Conservation (phyloP, 2,329 filamentous ascomycete species). For the Neonectria coccinea region DNA sequence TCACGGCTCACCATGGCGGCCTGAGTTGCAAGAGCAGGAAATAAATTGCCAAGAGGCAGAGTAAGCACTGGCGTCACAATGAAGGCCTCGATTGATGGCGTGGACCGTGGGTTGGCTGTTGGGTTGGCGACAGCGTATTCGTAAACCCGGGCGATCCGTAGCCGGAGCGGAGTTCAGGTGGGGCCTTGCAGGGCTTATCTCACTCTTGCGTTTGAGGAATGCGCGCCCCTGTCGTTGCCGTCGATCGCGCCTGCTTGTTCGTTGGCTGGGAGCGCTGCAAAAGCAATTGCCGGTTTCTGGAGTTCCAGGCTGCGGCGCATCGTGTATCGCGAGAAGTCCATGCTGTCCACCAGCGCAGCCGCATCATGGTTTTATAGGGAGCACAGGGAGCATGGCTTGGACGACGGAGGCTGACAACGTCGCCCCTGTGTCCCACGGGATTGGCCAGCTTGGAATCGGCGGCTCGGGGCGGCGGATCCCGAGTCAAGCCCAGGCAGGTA, state of each 20-base stretch:
- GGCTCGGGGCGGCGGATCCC: conserved; percentile 3
- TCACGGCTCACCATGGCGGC: conserved; percentile 48
- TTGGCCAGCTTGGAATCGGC: conserved; percentile 7
- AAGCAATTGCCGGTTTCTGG: not conserved
- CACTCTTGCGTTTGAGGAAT: conserved; percentile 3
- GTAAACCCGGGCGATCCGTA: conserved; percentile 2
- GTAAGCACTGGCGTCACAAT: conserved; percentile 19
- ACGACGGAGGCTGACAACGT: conserved; percentile 12
- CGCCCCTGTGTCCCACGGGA: not conserved
- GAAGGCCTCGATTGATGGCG: conserved; percentile 23
- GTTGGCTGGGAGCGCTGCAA: not conserved
- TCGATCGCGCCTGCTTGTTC: not conserved
- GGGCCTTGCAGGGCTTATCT: not conserved
- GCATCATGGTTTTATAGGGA: conserved; percentile 13
- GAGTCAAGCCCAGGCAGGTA: conserved; percentile 1
- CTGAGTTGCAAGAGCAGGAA: conserved; percentile 2
- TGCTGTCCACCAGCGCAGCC: conserved; percentile 11
- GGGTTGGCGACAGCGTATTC: conserved; percentile 1
- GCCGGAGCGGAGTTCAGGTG: conserved; percentile 12
- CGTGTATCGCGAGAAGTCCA: conserved; percentile 4
- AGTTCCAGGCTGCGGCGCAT: not conserved
- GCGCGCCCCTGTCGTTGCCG: not conserved
- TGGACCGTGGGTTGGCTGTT: conserved; percentile 17
- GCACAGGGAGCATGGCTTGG: not conserved
- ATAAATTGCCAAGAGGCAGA: conserved; percentile 2